Evolutionary conservation across 768 basidiomycete genomes (phyloP).

Genomic region (Scleroderma bovista): DNA sequence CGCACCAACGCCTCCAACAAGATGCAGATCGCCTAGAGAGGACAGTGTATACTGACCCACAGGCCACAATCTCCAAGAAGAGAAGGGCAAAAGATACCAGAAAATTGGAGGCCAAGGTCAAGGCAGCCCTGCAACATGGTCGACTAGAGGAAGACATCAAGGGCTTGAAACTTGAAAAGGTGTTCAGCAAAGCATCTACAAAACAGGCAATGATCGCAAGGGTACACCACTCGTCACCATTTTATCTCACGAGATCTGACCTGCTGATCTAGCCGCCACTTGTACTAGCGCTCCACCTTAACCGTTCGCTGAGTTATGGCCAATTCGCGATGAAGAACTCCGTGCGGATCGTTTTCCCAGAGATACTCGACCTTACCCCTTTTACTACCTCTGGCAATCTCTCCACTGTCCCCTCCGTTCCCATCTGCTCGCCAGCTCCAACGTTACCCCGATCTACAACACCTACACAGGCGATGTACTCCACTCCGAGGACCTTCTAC

Average conservation of each 20-base stretch:
- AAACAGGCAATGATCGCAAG: constrained; percentile 92
- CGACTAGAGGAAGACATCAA: constrained; percentile 81
- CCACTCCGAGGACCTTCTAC: constrained; percentile 67
- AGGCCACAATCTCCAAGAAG: constrained; percentile 66
- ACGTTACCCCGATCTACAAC: constrained; percentile 44
- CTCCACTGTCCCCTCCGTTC: constrained; percentile 58
- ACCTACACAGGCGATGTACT: constrained; percentile 50
- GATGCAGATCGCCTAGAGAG: constrained; percentile 57
- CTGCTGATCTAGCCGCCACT: constrained; percentile 60
- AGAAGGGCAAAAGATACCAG: constrained; percentile 68
- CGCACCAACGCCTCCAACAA: constrained; percentile 54
- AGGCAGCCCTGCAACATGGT: constrained; percentile 61
- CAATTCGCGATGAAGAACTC: constrained; percentile 77
- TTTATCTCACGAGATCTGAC: constrained; percentile 12
- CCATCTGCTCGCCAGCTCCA: constrained; percentile 64
- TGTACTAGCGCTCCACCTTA: constrained; percentile 84
- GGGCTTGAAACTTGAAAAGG: constrained; percentile 75
- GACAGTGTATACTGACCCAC: constrained; percentile 26
- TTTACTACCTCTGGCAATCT: constrained; percentile 81
- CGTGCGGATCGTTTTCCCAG: constrained; percentile 75
- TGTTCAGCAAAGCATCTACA: constrained; percentile 67
- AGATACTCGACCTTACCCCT: constrained; percentile 83
- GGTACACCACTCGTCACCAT: constrained; percentile 39
- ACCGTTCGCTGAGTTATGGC: constrained; percentile 84
- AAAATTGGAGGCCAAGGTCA: constrained; percentile 56